A percentile compares a stretch with the other conserved stretches of the same genome.
Evolutionary conservation across 805 yeast genomes (phyloP).

Genomic region (Metschnikowia cerradonensis): DNA sequence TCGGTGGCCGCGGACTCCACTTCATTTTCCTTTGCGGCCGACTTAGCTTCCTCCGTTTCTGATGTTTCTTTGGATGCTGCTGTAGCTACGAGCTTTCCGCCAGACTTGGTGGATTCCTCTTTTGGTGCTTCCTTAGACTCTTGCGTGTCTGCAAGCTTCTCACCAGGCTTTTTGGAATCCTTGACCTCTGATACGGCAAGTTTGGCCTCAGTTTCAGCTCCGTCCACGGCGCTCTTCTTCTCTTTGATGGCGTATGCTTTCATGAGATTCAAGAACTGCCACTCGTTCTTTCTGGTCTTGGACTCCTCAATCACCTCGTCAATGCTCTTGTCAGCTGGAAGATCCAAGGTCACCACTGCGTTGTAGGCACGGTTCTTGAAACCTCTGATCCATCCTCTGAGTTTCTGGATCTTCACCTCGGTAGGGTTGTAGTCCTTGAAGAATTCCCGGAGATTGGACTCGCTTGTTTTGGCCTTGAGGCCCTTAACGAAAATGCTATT

Average conservation of each 20-base stretch:
- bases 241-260: conserved; percentile 9
- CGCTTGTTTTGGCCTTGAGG: conserved; percentile 38
- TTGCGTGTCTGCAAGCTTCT: neutral
- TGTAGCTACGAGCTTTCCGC: neutral
- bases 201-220: neutral
- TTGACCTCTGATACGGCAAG: neutral
- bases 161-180: neutral
- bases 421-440: conserved; percentile 42
- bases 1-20: neutral
- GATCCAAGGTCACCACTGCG: conserved; percentile 48
- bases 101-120: neutral
- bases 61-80: neutral
- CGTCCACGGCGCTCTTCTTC: neutral
- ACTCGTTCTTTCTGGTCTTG: conserved; percentile 23
- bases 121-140: neutral
- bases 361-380: conserved; percentile 38
- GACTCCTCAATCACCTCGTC: conserved; percentile 40
- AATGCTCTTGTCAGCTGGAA: conserved; percentile 35
- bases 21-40: neutral
- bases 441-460: conserved; percentile 41
- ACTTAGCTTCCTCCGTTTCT: neutral
- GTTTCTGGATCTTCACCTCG: conserved; percentile 46
- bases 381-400: conserved; percentile 24
- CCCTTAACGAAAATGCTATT: conserved; percentile 46
- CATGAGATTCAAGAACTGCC: conserved; percentile 4